A percentile compares a stretch with the other conserved stretches of the same genome.
phyloP scores from a whole-genome alignment of 345 rosid genomes.

The Salix exigua region DNA sequence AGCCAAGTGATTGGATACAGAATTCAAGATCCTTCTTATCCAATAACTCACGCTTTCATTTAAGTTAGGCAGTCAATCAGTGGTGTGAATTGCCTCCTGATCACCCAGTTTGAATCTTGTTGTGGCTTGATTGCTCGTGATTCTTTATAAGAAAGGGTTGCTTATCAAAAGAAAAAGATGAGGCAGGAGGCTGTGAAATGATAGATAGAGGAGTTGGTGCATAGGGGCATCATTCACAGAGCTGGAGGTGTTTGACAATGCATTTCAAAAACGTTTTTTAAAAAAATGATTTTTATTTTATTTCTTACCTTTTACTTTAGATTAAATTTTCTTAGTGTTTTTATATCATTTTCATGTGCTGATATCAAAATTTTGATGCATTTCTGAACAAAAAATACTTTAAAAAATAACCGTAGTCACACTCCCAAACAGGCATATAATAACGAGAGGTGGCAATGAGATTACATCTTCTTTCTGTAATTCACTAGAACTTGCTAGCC shows the following conservation, averaged over 20 bases:
- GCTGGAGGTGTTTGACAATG: background rate
- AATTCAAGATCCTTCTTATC: background rate
- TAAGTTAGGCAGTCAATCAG: background rate
- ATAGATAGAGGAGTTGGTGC: background rate
- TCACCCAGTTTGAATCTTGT: background rate
- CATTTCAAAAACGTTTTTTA: fast-evolving
- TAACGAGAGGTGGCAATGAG: background rate
- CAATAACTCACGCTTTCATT: background rate
- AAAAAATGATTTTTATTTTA: too few species aligned
- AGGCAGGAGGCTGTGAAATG: too few species aligned
- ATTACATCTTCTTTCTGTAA: background rate
- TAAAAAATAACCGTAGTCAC: fast-evolving
- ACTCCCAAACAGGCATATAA: too few species aligned
- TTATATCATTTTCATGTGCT: too few species aligned
- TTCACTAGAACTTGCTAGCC: background rate
- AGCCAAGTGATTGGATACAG: too few species aligned
- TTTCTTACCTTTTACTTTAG: too few species aligned
- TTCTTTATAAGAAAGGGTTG: background rate
- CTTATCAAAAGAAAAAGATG: background rate
- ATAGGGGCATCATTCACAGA: background rate
- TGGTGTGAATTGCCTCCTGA: background rate
- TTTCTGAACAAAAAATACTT: too few species aligned
- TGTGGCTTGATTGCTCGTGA: background rate
- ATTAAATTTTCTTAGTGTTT: too few species aligned
- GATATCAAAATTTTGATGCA: too few species aligned